Base-by-base conservation (phyloP, 192 early-diverging fungal species). In the Rhizophagus clarus region DNA sequence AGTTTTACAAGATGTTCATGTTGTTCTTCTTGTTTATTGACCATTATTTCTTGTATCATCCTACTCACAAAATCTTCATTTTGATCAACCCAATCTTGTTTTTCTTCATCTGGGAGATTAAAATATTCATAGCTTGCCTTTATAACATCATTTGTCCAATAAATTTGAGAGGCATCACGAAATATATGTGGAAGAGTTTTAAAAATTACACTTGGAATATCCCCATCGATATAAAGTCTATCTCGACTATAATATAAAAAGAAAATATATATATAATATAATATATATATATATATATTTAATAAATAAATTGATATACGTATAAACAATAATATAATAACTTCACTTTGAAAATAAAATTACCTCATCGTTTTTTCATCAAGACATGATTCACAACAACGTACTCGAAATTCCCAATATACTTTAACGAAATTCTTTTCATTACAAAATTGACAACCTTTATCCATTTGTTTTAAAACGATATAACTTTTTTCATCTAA, bases 391-490 rank as follows among this genome's bases (percentile, higher is more conserved):
- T 64, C 34, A 63, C 74, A 76, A 37, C 60, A 61, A 11, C 74
- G 42, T 24, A 76, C 74, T 10, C 74, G 14, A 62, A 76, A 76
- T 37, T 40, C 31, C 74, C 74, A 76, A 63, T 76, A 76, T 29
- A 76, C 74, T 63, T 63, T 76, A 29, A 51, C 22, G 45, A 56
- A 56, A 14, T 31, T 40, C 10, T 20, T 61, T 42, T 24, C 40
- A 15, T 62, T 32, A 63, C 74, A 76, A 76, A 76, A 76, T 76
- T 76, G 74, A 76, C 74, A 76, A 31, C 74, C 74, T 17, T 64
- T 63, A 24, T 40, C 60, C 37, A 76, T 28, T 64, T 37, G 40
- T 1, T 26, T 51, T 14, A 76, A 15, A 24, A 40, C 28, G 26
- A 76, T 42, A 63, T 76, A 76, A 62, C n/a, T n/a, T 63, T 64